Base-by-base conservation (phyloP, 257 asterid genomes). In the Thymus mandschuricus region DNA sequence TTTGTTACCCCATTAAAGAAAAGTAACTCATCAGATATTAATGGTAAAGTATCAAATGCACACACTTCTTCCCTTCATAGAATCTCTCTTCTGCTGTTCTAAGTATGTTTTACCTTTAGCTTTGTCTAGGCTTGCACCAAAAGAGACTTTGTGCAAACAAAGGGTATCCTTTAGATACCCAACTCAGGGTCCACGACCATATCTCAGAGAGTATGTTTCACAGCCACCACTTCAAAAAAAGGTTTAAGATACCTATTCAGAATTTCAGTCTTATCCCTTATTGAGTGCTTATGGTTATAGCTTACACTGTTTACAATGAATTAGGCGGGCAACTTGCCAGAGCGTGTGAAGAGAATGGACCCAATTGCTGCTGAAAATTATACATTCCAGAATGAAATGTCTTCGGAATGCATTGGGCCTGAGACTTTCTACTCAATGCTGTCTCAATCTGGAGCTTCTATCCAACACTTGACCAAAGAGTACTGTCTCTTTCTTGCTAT, bases 401-500 rank as follows among this genome's bases (percentile, higher is more conserved):
- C 79, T 75, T 73, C 80, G 55, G 82, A 77, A 62, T 72, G 81
- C 86, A 70, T 61, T 70, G 98, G 96, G 63, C 81, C 87, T 46
- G 97, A 83, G 64, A 75, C 79, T 62, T 83, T 95, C 77, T 70
- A 70, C 81, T 69, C 64, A 69, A 82, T 86, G 96, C 72, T 95
- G 83, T 76, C 82, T 56, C 89, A 83, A 35, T 77, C 83, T 70
- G 99, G 96, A 77, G 97, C 93, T 81, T 86, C 97, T 44, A 46
- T 31, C 70, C 88, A 76, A 63, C 76, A 86, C 82, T 8, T 95
- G 78, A 86, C 97, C 61, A 87, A 86, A 86, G 89, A 80, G 99
- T 95, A 88, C 81, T 51, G 11, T 40, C 57, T 46, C 64, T 70
- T 50, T 66, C 66, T 48, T 49, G 73, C 80, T 59, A 65, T 69